These are phyloP conservation scores for Candida wancherniae DNA, from an alignment of 805 yeast species.

Conservation along the genomic window DNA sequence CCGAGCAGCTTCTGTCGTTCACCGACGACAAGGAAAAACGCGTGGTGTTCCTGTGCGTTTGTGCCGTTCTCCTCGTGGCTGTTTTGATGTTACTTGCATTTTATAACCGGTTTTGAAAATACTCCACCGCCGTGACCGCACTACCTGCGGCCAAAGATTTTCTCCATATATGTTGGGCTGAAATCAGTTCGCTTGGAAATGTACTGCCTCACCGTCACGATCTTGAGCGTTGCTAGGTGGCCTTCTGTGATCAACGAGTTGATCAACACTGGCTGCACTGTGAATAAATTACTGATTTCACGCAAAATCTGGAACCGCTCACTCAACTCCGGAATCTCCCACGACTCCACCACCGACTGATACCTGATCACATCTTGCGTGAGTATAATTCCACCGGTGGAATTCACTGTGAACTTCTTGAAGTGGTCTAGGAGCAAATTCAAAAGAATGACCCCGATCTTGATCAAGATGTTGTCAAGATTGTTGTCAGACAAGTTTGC, in stretches of 20 bases:
- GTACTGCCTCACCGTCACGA: constrained; percentile 57
- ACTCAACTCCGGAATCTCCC: constrained; percentile 58
- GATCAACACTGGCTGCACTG: constrained; percentile 76
- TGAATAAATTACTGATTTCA: constrained; percentile 78
- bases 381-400: constrained; percentile 76
- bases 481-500: constrained; percentile 39
- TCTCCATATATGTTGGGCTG: constrained; percentile 47
- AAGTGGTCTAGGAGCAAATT: constrained; percentile 64
- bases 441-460: constrained; percentile 56
- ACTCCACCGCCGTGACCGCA: not conserved
- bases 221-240: constrained; percentile 61
- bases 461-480: constrained; percentile 45
- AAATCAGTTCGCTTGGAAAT: constrained; percentile 69
- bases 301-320: constrained; percentile 66
- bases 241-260: constrained; percentile 80
- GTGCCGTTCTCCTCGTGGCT: constrained; percentile 2
- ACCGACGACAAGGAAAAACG: no score
- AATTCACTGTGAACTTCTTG: constrained; percentile 68
- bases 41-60: constrained; percentile 1
- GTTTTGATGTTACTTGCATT: constrained; percentile 4
- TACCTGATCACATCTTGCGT: constrained; percentile 80
- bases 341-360: constrained; percentile 61
- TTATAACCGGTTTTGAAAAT: constrained; percentile 9
- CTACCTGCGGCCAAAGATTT: constrained; percentile 36
- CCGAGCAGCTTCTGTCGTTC: no score